A percentile compares a stretch with the other conserved stretches of the same genome.
Conservation (phyloP, 2,329 filamentous ascomycete genomes). For the Ascochyta lentis region DNA sequence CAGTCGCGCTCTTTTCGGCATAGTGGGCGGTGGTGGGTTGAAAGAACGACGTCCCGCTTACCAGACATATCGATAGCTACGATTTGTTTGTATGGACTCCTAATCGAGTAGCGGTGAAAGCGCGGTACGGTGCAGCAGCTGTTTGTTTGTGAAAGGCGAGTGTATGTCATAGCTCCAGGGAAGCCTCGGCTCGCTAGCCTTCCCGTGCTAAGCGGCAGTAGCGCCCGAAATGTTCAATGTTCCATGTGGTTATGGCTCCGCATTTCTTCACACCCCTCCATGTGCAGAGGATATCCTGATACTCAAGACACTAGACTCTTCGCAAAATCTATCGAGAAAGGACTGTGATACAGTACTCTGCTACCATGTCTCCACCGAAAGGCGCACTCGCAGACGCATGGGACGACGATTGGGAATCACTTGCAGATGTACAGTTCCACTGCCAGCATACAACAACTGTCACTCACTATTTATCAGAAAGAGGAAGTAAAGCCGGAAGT, state of each 20-base stretch:
- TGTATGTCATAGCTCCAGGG: constrained; percentile 19
- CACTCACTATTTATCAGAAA: constrained; percentile 40
- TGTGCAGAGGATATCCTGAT: not conserved
- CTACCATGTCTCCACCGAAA: constrained; percentile 47
- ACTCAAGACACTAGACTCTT: not conserved
- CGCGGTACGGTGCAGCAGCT: not conserved
- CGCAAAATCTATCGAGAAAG: not conserved
- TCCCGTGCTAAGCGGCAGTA: constrained; percentile 18
- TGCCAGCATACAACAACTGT: constrained; percentile 5
- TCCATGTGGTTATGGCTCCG: constrained; percentile 14
- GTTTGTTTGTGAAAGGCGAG: not conserved
- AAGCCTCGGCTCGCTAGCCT: constrained; percentile 19
- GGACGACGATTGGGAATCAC: constrained; percentile 88
- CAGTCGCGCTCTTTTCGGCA: constrained; percentile 21
- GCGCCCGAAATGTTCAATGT: constrained; percentile 16
- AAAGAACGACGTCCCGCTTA: not conserved
- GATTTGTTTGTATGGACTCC: not conserved
- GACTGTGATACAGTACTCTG: constrained; percentile 3
- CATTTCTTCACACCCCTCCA: constrained; percentile 19
- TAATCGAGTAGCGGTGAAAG: constrained; percentile 3
- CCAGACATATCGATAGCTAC: constrained; percentile 8
- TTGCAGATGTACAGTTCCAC: constrained; percentile 68
- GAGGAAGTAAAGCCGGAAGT: constrained; percentile 47
- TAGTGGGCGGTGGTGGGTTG: constrained; percentile 4
- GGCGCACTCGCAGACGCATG: constrained; percentile 67